A percentile compares a stretch with the other conserved stretches of the same genome.
These are phyloP conservation scores for Patellaria atrata DNA, from an alignment of 495 filamentous ascomycete genomes.

Conservation along the genomic window DNA sequence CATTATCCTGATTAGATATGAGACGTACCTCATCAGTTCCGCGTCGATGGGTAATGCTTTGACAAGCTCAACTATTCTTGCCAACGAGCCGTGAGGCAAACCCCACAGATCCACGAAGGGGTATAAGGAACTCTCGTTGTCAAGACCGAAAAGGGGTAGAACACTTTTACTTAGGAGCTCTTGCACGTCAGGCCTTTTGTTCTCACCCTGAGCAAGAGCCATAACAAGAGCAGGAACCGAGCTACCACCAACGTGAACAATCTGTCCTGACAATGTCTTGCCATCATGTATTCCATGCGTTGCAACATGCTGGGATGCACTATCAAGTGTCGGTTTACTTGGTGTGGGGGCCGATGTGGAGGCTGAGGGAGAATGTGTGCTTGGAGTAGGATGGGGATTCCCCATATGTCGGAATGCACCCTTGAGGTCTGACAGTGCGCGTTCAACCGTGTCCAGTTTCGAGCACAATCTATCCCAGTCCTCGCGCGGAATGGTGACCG, in stretches of 20 bases:
- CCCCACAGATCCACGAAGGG: slow-evolving; percentile 54
- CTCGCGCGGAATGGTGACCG: slow-evolving; percentile 23
- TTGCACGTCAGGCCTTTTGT: slow-evolving; percentile 28
- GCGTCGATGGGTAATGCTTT: slow-evolving; percentile 52
- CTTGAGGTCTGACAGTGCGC: slow-evolving; percentile 23
- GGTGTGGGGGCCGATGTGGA: too few species aligned
- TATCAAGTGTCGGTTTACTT: slow-evolving; percentile 17
- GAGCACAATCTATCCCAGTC: slow-evolving; percentile 27
- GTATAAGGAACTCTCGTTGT: slow-evolving; percentile 70
- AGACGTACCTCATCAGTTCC: slow-evolving; percentile 41
- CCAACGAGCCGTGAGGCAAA: slow-evolving; percentile 49
- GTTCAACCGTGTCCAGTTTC: slow-evolving; percentile 28
- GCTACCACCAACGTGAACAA: slow-evolving; percentile 42
- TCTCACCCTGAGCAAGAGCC: slow-evolving; percentile 50
- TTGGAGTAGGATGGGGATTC: too few species aligned
- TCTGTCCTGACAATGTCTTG: slow-evolving; percentile 40
- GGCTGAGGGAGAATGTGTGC: too few species aligned
- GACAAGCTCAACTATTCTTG: slow-evolving; percentile 53
- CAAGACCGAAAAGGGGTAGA: slow-evolving; percentile 64
- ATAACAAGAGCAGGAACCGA: slow-evolving; percentile 48
- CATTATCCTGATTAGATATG: not conserved
- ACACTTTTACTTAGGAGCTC: slow-evolving; percentile 59
- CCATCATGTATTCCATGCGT: slow-evolving; percentile 35
- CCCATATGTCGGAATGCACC: too few species aligned
- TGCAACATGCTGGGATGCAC: slow-evolving; percentile 12